Evolutionary conservation across 306 rosid genomes (phyloP), one percentile per base, ranked within the genome.

Genomic region (Cicer arietinum): DNA sequence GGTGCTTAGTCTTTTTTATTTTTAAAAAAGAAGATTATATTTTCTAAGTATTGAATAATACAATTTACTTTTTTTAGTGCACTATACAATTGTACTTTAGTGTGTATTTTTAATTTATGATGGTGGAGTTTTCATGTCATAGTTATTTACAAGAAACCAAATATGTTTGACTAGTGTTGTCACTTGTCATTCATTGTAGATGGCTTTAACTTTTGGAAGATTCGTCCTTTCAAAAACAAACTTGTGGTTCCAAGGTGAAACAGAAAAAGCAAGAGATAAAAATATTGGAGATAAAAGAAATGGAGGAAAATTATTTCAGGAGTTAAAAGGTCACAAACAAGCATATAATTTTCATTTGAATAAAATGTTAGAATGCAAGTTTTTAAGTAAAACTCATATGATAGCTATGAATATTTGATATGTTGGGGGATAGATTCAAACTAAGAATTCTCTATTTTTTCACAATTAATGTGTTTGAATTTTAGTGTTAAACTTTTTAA

Each of bases 71-170:
- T 22, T 30, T 30, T 30, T 3, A 4, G 35, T 30, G 35, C 35
- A 30, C 35, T 30, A 30, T 30, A 30, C 5, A 30, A 30, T 30
- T 30, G 44, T 63, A 63, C 42, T 58, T 8, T 66, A 13, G 6
- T 2, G 5, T 22, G 20, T 16, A 18, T n/a, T 44, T 67, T 20
- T 22, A 22, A 35, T 22, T 67, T 46, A 67, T 45, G 72, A 67
- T 46, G 73, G 22, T 46, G 42, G 7, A 13, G 20, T 35, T 17
- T 75, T 65, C 42, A 47, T 69, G 48, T 69, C 47, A 51, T 51
- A 6, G 39, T 69, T 48, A 37, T n/a, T 61, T 69, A 14, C 37
- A 51, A 5, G 30, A 50, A 40, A 41, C 40, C 14, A 16, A 71
- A 53, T 17, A 10, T 16, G 51, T 47, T 45, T 12, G 53, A 22